Conservation (phyloP, 257 asterid genomes). For the Nicotiana otophora region DNA sequence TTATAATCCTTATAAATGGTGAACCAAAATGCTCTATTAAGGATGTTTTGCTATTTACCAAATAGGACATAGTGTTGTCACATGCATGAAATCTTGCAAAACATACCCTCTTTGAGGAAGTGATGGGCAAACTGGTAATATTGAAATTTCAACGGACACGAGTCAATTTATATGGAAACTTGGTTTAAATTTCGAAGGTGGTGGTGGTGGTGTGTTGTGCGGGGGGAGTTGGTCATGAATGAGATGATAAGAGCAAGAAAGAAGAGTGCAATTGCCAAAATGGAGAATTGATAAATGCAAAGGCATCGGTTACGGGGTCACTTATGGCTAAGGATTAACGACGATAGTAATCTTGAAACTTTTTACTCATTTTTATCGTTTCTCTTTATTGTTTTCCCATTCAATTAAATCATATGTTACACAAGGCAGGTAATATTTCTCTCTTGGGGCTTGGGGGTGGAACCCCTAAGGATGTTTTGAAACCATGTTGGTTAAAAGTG, state of each 20-base stretch:
- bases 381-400: not conserved
- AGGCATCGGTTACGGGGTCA: constrained; percentile 4
- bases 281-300: not conserved
- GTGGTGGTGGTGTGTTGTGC: not conserved
- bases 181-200: not conserved
- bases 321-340: not conserved
- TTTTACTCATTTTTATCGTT: not conserved
- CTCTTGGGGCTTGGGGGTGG: too few relatives aligned
- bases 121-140: constrained; percentile 3
- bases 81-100: not conserved
- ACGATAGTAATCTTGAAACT: not conserved
- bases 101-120: not conserved
- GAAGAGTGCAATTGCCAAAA: not conserved
- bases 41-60: constrained; percentile 3
- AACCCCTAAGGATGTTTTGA: too few relatives aligned
- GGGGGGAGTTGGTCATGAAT: not conserved
- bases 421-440: too few relatives aligned
- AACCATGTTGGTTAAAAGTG: too few relatives aligned
- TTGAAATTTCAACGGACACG: constrained; percentile 2
- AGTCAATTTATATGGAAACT: not conserved
- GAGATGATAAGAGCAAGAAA: not conserved
- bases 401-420: too few relatives aligned
- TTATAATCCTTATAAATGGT: not conserved
- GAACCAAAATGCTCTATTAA: constrained; percentile 10
- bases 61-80: not conserved